phyloP scores from a whole-genome alignment of 306 rosid genomes.

The Malus domestica region DNA sequence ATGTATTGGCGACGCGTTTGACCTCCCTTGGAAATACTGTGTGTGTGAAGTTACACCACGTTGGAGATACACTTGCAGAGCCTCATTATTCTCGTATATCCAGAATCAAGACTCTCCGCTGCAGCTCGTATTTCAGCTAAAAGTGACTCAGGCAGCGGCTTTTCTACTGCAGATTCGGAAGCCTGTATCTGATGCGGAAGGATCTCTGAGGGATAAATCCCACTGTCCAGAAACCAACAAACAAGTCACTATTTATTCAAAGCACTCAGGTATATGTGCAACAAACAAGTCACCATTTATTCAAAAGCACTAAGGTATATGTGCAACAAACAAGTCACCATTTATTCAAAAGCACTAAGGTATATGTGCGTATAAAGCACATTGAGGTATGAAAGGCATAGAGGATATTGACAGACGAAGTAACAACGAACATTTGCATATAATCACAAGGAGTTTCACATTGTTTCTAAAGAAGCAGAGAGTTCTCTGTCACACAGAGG shows the following conservation, averaged over 20 bases:
- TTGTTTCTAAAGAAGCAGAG: neutral
- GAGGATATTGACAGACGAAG: neutral
- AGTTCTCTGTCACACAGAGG: neutral
- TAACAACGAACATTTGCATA: neutral
- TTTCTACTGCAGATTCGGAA: slow-evolving; percentile 15
- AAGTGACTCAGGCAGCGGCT: slow-evolving; percentile 29
- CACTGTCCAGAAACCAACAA: slow-evolving; percentile 50
- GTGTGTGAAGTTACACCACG: slow-evolving; percentile 27
- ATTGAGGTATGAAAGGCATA: neutral
- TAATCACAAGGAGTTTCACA: neutral
- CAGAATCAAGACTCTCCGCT: slow-evolving; percentile 34
- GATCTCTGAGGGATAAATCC: slow-evolving; percentile 62
- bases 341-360: slow-evolving; percentile 2
- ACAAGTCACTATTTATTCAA: slow-evolving; percentile 13
- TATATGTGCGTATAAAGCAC: neutral
- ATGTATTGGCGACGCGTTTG: neutral
- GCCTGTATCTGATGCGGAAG: slow-evolving; percentile 50
- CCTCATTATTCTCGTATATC: slow-evolving; percentile 58
- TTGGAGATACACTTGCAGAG: slow-evolving; percentile 55
- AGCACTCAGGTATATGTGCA: neutral
- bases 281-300: neutral
- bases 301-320: neutral
- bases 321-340: too few relatives aligned
- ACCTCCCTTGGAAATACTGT: neutral
- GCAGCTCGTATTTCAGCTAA: slow-evolving; percentile 39